phyloP scores from a whole-genome alignment of 1,284 basidiomycete genomes.

The Marasmius oreades region DNA sequence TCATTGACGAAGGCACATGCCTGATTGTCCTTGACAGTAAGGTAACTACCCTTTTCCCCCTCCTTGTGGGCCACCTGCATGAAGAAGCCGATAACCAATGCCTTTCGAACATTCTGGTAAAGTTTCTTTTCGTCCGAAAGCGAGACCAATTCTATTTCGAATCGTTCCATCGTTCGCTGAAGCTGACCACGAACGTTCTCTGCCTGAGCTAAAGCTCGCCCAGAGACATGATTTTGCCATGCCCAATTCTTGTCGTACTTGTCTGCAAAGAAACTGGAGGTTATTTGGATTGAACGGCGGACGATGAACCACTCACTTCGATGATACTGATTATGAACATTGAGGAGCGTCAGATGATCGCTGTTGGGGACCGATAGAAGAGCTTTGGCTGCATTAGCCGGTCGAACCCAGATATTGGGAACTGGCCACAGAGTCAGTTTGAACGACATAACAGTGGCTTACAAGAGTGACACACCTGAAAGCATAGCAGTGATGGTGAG shows the following conservation, averaged over 20 bases:
- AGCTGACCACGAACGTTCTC: constrained; percentile 96
- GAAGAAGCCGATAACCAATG: constrained; percentile 93
- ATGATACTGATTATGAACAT: constrained; percentile 94
- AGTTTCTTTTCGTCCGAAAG: constrained; percentile 78
- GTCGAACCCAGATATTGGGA: constrained; percentile 92
- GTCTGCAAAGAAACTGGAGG: constrained; percentile 39
- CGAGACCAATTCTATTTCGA: constrained; percentile 80
- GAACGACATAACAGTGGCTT: not conserved
- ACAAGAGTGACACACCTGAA: constrained; percentile 56
- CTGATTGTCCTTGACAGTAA: constrained; percentile 95
- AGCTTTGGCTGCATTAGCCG: constrained; percentile 88
- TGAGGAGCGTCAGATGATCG: constrained; percentile 93
- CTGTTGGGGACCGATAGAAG: constrained; percentile 90
- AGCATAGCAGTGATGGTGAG: constrained; percentile 96
- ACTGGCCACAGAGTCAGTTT: constrained; percentile 42
- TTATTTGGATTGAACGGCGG: not conserved
- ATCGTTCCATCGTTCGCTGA: constrained; percentile 92
- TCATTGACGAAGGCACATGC: constrained; percentile 30
- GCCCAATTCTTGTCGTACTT: constrained; percentile 84
- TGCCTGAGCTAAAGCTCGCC: constrained; percentile 83
- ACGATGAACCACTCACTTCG: constrained; percentile 52
- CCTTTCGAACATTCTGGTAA: constrained; percentile 79
- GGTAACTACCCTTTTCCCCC: constrained; percentile 83
- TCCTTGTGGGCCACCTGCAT: constrained; percentile 98
- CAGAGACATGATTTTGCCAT: constrained; percentile 90